These are phyloP conservation scores for Petunia hybrid DNA, from an alignment of 305 asterid genomes.

Conservation along the genomic window DNA sequence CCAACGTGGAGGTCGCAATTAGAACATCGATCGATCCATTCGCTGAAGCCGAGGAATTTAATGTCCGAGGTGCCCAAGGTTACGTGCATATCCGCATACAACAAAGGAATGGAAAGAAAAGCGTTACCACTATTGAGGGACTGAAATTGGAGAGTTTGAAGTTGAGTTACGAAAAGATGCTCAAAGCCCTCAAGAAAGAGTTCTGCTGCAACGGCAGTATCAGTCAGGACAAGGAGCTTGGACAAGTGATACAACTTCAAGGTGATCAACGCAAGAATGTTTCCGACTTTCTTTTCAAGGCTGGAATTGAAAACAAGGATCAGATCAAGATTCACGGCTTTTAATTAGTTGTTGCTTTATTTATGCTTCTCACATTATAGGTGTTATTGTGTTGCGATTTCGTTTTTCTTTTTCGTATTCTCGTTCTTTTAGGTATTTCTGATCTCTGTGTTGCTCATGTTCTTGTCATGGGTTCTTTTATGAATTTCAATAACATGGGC, in stretches of 20 bases:
- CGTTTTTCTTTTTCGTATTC: too few relatives aligned
- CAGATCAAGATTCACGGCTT: conserved; percentile 86
- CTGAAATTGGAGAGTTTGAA: conserved; percentile 47
- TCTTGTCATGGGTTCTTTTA: not conserved
- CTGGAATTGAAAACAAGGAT: conserved; percentile 70
- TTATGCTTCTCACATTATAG: too few relatives aligned
- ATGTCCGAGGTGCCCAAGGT: conserved; percentile 63
- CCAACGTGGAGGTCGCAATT: conserved; percentile 47
- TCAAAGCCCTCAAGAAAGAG: conserved; percentile 70
- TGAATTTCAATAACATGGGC: not conserved
- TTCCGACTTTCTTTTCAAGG: conserved; percentile 55
- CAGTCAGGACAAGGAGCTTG: conserved; percentile 69
- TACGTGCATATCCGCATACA: conserved; percentile 84
- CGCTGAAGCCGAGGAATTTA: conserved; percentile 63
- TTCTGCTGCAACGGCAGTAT: conserved; percentile 85
- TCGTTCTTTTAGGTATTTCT: too few relatives aligned
- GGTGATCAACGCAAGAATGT: conserved; percentile 37
- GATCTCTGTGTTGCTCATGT: not conserved
- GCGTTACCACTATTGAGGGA: conserved; percentile 74
- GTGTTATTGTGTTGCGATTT: too few relatives aligned
- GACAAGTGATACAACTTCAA: conserved; percentile 77
- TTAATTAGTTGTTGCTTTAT: conserved; percentile 25
- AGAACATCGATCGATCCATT: conserved; percentile 73
- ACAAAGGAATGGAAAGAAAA: conserved; percentile 82
- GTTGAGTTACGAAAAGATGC: conserved; percentile 72